Evolutionary conservation across 78 protist species (phyloP).

Genomic region (Dictyostelium brefeldianum): DNA sequence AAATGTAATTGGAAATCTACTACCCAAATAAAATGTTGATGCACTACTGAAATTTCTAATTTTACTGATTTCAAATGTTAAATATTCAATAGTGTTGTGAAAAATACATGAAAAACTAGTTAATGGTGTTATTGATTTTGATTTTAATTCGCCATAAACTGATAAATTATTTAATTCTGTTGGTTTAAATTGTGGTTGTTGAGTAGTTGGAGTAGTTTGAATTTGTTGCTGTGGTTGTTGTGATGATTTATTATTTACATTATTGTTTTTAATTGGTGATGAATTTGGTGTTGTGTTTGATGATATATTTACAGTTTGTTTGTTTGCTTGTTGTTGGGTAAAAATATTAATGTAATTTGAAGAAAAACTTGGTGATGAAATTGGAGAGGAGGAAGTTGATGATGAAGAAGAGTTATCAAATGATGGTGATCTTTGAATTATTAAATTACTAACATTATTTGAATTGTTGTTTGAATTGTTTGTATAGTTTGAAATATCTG

Average conservation of each 20-base stretch:
- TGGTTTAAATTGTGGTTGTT: neutral
- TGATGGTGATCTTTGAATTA: conserved; percentile 2
- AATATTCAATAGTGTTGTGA: neutral
- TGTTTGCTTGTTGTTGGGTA: neutral
- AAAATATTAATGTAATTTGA: conserved; percentile 11
- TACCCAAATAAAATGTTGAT: conserved; percentile 52
- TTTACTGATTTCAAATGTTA: conserved; percentile 36
- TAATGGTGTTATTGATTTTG: conserved; percentile 34
- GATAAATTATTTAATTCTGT: too few relatives aligned
- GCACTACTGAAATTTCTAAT: conserved; percentile 21
- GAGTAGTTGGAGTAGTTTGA: neutral
- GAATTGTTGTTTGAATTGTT: neutral
- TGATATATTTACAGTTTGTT: neutral
- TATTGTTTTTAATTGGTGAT: neutral
- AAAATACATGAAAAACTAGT: conserved; percentile 36
- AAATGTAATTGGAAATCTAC: conserved; percentile 66
- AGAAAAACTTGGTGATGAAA: conserved; percentile 10
- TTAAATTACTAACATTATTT: neutral
- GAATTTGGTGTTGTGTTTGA: neutral
- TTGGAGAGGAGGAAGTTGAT: conserved; percentile 5
- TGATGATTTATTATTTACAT: neutral
- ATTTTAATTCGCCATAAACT: neutral
- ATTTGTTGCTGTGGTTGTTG: neutral
- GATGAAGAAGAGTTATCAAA: neutral
- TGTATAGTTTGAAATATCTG: neutral